These are phyloP conservation scores for Acacia confusa DNA, from an alignment of 306 rosid species.

Conservation along the genomic window DNA sequence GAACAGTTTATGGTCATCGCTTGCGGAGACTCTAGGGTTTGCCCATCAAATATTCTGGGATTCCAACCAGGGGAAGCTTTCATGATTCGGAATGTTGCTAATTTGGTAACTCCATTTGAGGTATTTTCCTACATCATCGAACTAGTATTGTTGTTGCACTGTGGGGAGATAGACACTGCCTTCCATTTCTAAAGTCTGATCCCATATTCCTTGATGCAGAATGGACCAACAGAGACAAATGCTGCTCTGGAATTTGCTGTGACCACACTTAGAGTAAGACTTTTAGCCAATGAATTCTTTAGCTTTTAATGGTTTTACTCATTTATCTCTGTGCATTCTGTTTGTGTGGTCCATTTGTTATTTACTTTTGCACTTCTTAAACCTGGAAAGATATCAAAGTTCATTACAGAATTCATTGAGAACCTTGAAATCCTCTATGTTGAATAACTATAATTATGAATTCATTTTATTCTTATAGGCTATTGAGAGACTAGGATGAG, in stretches of 20 bases:
- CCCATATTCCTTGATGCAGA: constrained; percentile 44
- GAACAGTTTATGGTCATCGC: constrained; percentile 93
- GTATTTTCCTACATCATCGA: constrained; percentile 35
- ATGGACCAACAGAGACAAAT: constrained; percentile 87
- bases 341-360: neutral
- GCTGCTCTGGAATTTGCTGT: constrained; percentile 93
- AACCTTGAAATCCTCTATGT: neutral
- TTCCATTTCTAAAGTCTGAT: constrained; percentile 3
- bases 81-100: constrained; percentile 82
- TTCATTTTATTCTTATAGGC: neutral
- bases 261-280: constrained; percentile 69
- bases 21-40: constrained; percentile 98
- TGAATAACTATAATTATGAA: neutral
- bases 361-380: neutral
- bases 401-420: neutral
- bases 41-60: constrained; percentile 84
- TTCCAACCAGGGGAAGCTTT: constrained; percentile 97
- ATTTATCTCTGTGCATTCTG: neutral
- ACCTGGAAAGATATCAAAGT: neutral
- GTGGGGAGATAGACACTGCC: neutral
- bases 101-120: constrained; percentile 87
- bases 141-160: constrained; percentile 7
- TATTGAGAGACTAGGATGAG: neutral
- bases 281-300: neutral
- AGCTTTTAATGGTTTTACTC: neutral